Base-by-base conservation (phyloP, 2,329 filamentous ascomycete genomes). In the Penicillium sp. region DNA sequence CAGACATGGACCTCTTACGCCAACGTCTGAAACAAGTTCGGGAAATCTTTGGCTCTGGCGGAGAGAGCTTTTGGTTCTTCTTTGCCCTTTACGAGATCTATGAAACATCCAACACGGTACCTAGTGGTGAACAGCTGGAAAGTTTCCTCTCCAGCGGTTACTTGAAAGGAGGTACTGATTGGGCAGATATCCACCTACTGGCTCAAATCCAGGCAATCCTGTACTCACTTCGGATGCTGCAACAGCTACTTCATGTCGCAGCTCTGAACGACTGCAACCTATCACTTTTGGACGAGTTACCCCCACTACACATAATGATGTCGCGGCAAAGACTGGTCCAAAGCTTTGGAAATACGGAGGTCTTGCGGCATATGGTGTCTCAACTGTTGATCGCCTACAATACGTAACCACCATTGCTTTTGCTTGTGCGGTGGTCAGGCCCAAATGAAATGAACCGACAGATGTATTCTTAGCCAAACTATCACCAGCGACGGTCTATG, bases 141-240 rank as follows among this genome's bases (percentile, higher is more conserved):
- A 54, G 57, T 32, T 74, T 75, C 27, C 56, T 76, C 8, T 55
- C 42, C 18, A 45, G 63, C 9, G 69, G 69, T 1, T 63, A 65
- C 45, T 63, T 65, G 56, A 64, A 62, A 2, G 67, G 74, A n/a
- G 61, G 63, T 1, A 50, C 75, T 10, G 72, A 76, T 1, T 89
- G 87, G 88, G 75, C 80, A 9, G 73, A 81, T 16, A 70, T 88
- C 41, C 87, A 90, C 62, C 76, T 88, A 45, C 68, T 79, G 8
- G 85, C 86, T 0, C 83, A 87, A 58, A 69, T 85, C 0, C 83
- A 87, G 50, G 83, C 82, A 4, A 76, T 79, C 0, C 69, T 84
- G 5, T 89, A 88, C 64, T 88, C 86, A 0, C 65, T 88, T 1
- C 78, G 84, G 41, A 81, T 88, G 75, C 58, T 84, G 67, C 58